Evolutionary conservation across 805 yeast genomes (phyloP), one percentile per base, ranked within the genome.

Genomic region (Grigorovia jiainica): DNA sequence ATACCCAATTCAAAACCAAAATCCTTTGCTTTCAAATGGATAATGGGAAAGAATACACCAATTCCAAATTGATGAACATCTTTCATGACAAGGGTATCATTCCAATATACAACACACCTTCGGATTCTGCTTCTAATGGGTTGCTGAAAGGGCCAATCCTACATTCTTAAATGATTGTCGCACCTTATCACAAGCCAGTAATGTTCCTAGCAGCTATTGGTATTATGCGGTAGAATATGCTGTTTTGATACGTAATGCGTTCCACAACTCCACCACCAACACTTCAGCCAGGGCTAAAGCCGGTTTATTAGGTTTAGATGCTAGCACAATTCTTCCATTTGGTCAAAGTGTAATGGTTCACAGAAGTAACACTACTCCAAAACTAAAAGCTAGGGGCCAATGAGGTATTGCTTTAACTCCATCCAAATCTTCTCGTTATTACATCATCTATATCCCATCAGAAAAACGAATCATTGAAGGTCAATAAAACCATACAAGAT

Each of bases 141-240:
- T 47, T 10, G 48, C 48, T 24, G 48, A 42, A 45, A 31, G 50
- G 2, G 10, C 36, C 15, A 47, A 45, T 34, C 31, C 41, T 4
- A 41, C 47, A 2, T 35, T 47, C 3, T 18, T 48, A 24, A 40
- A 48, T 30, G 52, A 48, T 34, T 47, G 49, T 39, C 38, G 48
- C 4, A 40, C 50, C 1, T n/a, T 43, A 8, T 21, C 47, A 5
- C 11, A 20, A 1, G 15, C 42, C 7, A 40, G 36, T 4, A 18
- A 41, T 5, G 15, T 46, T 27, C 49, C 50, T 7, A 27, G 29
- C 8, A 31, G 38, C 36, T 24, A 44, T 24, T 43, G 48, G 50
- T 47, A 38, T 23, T 32, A 41, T 33, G 48, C 48, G 3, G 45
- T 47, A 6, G 34, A 37, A 42, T 41, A 40, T 36, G 38, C 44